These are phyloP conservation scores for Cryptosporidium meleagridis DNA, from an alignment of 169 alveolate species.

Conservation along the genomic window DNA sequence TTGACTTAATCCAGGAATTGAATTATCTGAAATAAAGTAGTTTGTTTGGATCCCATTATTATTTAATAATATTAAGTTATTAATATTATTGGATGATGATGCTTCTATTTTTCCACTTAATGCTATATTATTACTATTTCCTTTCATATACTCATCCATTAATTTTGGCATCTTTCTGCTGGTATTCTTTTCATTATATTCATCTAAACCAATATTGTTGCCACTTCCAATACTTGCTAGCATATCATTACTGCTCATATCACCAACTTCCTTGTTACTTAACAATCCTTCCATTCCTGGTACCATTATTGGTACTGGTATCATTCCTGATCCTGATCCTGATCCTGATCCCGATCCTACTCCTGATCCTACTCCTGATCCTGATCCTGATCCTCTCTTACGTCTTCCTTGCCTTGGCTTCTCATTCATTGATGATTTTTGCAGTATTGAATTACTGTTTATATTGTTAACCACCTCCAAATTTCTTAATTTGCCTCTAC, in stretches of 20 bases:
- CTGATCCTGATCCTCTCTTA: slow-evolving; percentile 8
- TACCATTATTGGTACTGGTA: too few species aligned
- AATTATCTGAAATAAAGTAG: not conserved
- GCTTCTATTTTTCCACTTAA: not conserved
- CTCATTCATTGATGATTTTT: not conserved
- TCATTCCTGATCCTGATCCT: not conserved
- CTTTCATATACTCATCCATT: not conserved
- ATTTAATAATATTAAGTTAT: too few species aligned
- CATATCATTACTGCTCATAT: not conserved
- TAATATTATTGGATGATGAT: not conserved
- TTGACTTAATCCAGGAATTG: not conserved
- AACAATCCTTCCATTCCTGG: not conserved
- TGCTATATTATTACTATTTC: too few species aligned
- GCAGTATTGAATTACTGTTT: too few species aligned
- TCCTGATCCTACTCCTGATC: too few species aligned
- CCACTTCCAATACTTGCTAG: too few species aligned
- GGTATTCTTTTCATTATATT: not conserved
- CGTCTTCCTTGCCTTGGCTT: slow-evolving; percentile 21
- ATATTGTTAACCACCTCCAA: not conserved
- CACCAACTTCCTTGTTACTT: not conserved
- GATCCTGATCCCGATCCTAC: too few species aligned
- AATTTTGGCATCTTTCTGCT: not conserved
- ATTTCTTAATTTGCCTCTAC: not conserved
- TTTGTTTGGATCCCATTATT: not conserved
- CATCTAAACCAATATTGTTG: not conserved